Conservation (phyloP, 495 filamentous ascomycete species). For the Rusavskia elegans region DNA sequence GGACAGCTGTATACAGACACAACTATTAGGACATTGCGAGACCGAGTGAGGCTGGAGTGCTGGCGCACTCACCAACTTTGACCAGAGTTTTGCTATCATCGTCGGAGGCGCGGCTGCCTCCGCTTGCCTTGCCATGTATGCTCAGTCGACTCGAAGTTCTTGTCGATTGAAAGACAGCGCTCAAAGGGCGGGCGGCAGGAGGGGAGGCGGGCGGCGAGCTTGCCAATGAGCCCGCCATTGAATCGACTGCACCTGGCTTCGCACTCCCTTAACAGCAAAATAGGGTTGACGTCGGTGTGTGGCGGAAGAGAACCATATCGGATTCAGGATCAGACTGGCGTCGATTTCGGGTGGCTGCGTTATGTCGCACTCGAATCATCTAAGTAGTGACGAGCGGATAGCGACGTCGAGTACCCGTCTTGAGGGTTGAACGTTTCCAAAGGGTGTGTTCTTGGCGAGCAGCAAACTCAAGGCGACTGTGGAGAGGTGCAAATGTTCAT, state of each 20-base stretch:
- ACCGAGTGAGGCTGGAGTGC: slow-evolving; percentile 6
- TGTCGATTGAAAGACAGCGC: slow-evolving; percentile 66
- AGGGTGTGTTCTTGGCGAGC: too few relatives aligned
- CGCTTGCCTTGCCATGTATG: slow-evolving; percentile 61
- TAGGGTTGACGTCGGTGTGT: not conserved
- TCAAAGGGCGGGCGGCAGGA: slow-evolving; percentile 55
- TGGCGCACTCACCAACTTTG: slow-evolving; percentile 77
- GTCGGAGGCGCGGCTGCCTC: slow-evolving; percentile 76
- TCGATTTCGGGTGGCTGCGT: not conserved
- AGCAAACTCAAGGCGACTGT: too few relatives aligned
- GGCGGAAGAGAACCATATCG: not conserved
- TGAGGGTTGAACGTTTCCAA: too few relatives aligned
- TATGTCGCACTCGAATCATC: not conserved
- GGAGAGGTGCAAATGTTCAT: too few relatives aligned
- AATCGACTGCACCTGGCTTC: not conserved
- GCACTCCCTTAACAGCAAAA: not conserved
- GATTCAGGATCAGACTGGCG: not conserved
- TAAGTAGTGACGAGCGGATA: not conserved
- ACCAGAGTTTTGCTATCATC: slow-evolving; percentile 93
- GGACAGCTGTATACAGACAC: slow-evolving; percentile 48
- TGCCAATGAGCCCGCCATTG: not conserved
- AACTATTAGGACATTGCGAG: slow-evolving; percentile 15
- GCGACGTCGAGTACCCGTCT: not conserved
- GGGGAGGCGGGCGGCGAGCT: slow-evolving; percentile 43
- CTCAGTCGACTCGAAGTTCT: slow-evolving; percentile 85